Evolutionary conservation across 768 basidiomycete species (phyloP).

Genomic region (Trametes maxima): DNA sequence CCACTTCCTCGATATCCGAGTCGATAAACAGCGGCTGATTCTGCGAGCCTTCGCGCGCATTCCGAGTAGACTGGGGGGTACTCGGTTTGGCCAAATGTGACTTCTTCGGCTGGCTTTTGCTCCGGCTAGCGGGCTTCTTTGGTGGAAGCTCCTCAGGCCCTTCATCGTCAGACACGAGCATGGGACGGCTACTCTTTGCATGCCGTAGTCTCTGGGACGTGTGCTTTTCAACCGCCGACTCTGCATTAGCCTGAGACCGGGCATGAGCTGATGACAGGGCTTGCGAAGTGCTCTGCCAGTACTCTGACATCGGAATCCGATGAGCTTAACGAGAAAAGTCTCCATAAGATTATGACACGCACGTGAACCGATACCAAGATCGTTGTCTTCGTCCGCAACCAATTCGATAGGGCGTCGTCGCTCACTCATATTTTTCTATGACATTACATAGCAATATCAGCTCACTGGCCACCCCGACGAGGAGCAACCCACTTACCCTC

Average conservation of each 20-base stretch:
- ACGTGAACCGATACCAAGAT: constrained; percentile 59
- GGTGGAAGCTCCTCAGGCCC: constrained; percentile 37
- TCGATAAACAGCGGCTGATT: constrained; percentile 53
- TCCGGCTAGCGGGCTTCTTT: constrained; percentile 10
- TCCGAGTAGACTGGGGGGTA: background rate
- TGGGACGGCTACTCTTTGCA: constrained; percentile 23
- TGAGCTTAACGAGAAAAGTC: background rate
- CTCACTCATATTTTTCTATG: constrained; percentile 34
- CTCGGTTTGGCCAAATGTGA: background rate
- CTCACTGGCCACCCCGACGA: background rate
- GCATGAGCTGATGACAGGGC: constrained; percentile 8
- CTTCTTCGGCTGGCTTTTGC: background rate
- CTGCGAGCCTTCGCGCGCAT: constrained; percentile 32
- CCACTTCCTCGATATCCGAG: constrained; percentile 47
- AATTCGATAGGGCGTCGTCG: constrained; percentile 50
- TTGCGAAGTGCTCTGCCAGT: constrained; percentile 52
- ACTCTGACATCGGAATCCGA: constrained; percentile 42
- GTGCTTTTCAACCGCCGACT: constrained; percentile 25
- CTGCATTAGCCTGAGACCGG: constrained; percentile 3
- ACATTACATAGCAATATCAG: constrained; percentile 29
- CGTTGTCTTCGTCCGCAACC: constrained; percentile 50
- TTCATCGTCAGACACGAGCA: constrained; percentile 36
- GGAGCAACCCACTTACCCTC: constrained; percentile 47
- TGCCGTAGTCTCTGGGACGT: constrained; percentile 8
- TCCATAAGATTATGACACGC: constrained; percentile 26